Base-by-base conservation (phyloP, 2,329 filamentous ascomycete genomes). In the Calonectria montana region DNA sequence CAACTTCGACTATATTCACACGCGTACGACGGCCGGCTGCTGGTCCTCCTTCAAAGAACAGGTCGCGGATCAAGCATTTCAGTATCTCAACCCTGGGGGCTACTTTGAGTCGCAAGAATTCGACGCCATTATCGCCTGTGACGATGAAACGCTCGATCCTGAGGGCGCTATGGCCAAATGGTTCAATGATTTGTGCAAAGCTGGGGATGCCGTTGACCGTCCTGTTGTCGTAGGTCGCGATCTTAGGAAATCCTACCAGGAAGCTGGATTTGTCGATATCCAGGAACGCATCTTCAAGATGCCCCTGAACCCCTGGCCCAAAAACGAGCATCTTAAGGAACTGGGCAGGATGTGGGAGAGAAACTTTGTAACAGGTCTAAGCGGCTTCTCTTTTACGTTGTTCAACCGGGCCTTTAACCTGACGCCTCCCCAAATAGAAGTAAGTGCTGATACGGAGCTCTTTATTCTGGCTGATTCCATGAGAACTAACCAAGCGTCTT, bases 41-140 rank as follows among this genome's bases (percentile, higher is more conserved):
- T 90, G 88, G 86, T 81, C 82, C 8, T 82, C 86, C 67, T 88
- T 88, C 76, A 84, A 86, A 65, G 76, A 77, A 1, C 83, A 89
- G 61, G 82, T 90, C 23, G 88, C 93, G 67, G 80, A 82, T 37
- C 87, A 88, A 71, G 87, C 88, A 5, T 89, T 87, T 70, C 81
- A 83, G n/a, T 81, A 85, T 45, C 81, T 90, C 0, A 80, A 81
- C 15, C 88, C 88, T 0, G 89, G 88, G 37, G 88, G 88, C 50
- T 91, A 87, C 83, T 83, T 90, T 53, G 88, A 91, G 77, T 87
- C 86, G 2, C 88, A 90, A 74, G 88, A 90, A 74, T 78, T 83
- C 13, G 82, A 85, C 68, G 79, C 82, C 59, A 69, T 72, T 2
- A 74, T 85, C 29, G 70, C 75, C 31, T 87, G 83, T 70, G 88